Base-by-base conservation (phyloP, 805 yeast species). In the Saccharomycopsis fibuligera region DNA sequence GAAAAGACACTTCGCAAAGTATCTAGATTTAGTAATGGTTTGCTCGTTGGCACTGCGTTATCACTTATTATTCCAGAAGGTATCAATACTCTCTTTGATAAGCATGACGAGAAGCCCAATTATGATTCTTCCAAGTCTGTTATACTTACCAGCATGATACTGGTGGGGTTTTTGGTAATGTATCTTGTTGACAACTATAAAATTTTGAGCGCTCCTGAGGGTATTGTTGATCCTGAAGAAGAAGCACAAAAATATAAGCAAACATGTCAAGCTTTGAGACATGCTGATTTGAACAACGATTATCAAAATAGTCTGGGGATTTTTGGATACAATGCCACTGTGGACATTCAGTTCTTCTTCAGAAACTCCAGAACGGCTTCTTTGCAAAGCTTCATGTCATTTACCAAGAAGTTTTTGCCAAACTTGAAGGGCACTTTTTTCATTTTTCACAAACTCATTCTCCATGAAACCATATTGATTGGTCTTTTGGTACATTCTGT, bases 11-110 rank as follows among this genome's bases (percentile, higher is more conserved):
- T 75, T 35, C 62, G 67, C 30, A 55, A 59, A 35, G 60, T 77
- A 4, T 74, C 85, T 2, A 64, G 73, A 10, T 63, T 80, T 43
- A 79, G 84, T 47, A 69, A 74, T 56, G 88, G 88, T 1, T 64
- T 83, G 19, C 67, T 83, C 45, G 64, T 81, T 4, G 80, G 86
- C 4, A 75, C 87, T 0, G 70, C 83, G 1, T 61, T 81, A 47
- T 67, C 74, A 8, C 66, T 83, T 16, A 75, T 83, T 23, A 70
- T 83, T 17, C 88, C 88, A 1, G 89, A 83, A 60, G 87, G 86
- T 3, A 67, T 77, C 17, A 77, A 72, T 52, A 69, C 72, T 4
- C 55, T 74, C 38, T 66, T 63, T 50, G 57, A 54, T 4, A 24
- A 22, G 21, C 22, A 17, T 19, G 29, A 27, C 5, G 38, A 33